Percentiles rank a stretch among this genome's conserved stretches.
These are phyloP conservation scores for Chenopodium album DNA, from an alignment of 148 eudicot genomes.

Conservation along the genomic window DNA sequence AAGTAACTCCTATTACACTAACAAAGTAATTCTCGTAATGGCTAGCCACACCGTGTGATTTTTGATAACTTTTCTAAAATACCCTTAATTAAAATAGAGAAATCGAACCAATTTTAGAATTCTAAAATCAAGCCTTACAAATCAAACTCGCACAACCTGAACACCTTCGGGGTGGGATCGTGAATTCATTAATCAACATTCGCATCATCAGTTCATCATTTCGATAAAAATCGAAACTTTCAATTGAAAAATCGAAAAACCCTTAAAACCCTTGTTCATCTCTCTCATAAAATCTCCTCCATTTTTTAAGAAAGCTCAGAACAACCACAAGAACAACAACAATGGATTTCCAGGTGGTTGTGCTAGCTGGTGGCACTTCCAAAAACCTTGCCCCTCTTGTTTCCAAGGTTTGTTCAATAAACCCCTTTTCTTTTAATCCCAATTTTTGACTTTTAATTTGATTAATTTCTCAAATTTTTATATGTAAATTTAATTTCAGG, in stretches of 20 bases:
- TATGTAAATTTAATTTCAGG: constrained; percentile 38
- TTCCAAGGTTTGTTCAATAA: constrained; percentile 52
- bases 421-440: not conserved
- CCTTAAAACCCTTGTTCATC: constrained; percentile 22
- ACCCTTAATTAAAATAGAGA: too few relatives aligned
- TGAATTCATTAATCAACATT: not conserved
- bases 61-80: too few relatives aligned
- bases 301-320: not conserved
- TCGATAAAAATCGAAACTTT: not conserved
- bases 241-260: not conserved
- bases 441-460: constrained; percentile 1
- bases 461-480: not conserved
- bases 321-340: not conserved
- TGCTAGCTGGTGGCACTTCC: constrained; percentile 91
- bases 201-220: not conserved
- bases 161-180: not conserved
- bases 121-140: too few relatives aligned
- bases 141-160: not conserved
- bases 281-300: constrained; percentile 12
- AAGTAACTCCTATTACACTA: too few relatives aligned
- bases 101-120: too few relatives aligned
- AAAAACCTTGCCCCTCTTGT: constrained; percentile 79
- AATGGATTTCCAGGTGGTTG: constrained; percentile 99
- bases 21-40: too few relatives aligned
- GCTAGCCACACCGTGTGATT: too few relatives aligned